Evolutionary conservation across 2,329 filamentous ascomycete genomes (phyloP).

Genomic region (Fusarium sp.): DNA sequence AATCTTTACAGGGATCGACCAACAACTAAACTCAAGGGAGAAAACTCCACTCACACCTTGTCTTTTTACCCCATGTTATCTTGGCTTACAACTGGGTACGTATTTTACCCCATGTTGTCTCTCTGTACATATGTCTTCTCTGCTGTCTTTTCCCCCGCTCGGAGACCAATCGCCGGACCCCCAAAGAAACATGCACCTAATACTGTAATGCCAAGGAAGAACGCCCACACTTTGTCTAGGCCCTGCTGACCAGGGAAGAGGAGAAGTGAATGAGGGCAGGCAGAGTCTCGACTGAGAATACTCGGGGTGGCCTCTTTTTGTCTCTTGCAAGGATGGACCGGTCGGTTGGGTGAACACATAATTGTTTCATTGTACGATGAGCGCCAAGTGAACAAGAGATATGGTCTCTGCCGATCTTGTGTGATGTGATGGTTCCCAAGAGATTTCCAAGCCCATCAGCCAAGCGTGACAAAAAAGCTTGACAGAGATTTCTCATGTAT

Average conservation of each 20-base stretch:
- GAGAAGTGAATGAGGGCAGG: not conserved
- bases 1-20: not conserved
- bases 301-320: conserved; percentile 4
- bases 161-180: conserved; percentile 37
- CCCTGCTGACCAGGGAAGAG: not conserved
- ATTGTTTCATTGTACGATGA: conserved; percentile 32
- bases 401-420: conserved; percentile 19
- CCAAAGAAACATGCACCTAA: conserved; percentile 16
- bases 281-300: conserved; percentile 29
- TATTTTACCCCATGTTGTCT: conserved; percentile 27
- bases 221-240: conserved; percentile 17
- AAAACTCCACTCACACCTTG: conserved; percentile 17
- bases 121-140: not conserved
- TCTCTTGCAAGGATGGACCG: not conserved
- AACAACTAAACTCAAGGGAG: not conserved
- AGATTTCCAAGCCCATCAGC: conserved; percentile 21
- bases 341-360: not conserved
- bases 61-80: conserved; percentile 11
- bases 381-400: not conserved
- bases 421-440: conserved; percentile 1
- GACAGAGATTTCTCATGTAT: conserved; percentile 15
- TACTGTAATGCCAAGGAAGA: conserved; percentile 8
- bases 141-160: conserved; percentile 11
- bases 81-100: conserved; percentile 1
- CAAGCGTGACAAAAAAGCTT: conserved; percentile 26